These are phyloP conservation scores for Prinsepia uniflora DNA, from an alignment of 306 rosid genomes.

Conservation along the genomic window DNA sequence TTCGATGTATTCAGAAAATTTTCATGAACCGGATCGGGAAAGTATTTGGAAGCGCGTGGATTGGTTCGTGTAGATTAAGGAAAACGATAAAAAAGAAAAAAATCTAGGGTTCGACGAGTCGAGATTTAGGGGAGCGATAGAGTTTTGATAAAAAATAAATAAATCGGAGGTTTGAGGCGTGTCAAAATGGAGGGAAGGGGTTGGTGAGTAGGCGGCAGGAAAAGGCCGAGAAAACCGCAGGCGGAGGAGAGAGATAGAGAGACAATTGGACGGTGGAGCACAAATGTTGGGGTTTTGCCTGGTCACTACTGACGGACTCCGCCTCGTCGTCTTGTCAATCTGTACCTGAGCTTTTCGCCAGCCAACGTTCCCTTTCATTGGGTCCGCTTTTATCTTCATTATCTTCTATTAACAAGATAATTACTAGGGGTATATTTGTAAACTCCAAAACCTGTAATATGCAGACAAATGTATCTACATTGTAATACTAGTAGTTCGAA, in stretches of 20 bases:
- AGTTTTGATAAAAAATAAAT: not conserved
- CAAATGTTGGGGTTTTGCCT: constrained; percentile 26
- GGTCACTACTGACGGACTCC: constrained; percentile 19
- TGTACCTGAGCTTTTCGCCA: not conserved
- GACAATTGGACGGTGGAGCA: constrained; percentile 35
- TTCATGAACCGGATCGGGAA: constrained; percentile 17
- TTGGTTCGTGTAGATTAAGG: not conserved
- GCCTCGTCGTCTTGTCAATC: not conserved
- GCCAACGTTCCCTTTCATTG: not conserved
- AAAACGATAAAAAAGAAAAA: not conserved
- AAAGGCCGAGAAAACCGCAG: constrained; percentile 22
- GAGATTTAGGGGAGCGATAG: not conserved
- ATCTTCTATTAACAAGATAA: not conserved
- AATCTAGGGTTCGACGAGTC: constrained; percentile 12
- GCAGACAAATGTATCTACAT: too few relatives aligned
- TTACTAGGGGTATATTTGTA: not conserved
- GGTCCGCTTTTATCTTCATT: not conserved
- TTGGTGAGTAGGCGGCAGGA: not conserved
- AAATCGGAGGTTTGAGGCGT: constrained; percentile 1
- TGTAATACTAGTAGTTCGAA: too few relatives aligned
- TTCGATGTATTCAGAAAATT: not conserved
- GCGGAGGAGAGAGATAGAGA: constrained; percentile 13
- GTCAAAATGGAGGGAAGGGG: not conserved
- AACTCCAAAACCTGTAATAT: not conserved
- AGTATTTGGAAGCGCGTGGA: not conserved